Evolutionary conservation across 306 rosid species (phyloP).

Genomic region (Rosa lucieae): DNA sequence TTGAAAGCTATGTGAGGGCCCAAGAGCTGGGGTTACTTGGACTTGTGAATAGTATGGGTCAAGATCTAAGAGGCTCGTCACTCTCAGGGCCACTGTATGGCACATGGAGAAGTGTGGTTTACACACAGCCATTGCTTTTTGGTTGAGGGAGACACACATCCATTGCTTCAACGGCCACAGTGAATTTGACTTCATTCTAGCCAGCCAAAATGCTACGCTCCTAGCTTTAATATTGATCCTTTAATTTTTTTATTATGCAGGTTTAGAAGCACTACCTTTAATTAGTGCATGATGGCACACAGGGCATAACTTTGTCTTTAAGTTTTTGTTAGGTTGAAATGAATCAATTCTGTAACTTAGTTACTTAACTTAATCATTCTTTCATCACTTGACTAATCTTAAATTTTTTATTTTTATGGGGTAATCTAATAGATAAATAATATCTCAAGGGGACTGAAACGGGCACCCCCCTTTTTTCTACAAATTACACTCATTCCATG

Average conservation of each 20-base stretch:
- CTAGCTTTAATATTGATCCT: conserved; percentile 13
- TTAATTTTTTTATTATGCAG: background rate
- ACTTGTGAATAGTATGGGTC: background rate
- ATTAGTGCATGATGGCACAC: conserved; percentile 13
- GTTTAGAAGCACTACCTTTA: conserved; percentile 4
- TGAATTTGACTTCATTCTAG: conserved; percentile 26
- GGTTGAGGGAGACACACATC: background rate
- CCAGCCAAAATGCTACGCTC: conserved; percentile 20
- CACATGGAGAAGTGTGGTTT: conserved; percentile 35
- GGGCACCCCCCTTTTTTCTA: too few species aligned
- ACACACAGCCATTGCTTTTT: conserved; percentile 10
- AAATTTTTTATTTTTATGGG: too few species aligned
- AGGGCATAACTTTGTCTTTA: background rate
- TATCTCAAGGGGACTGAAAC: too few species aligned
- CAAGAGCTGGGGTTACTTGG: conserved; percentile 1
- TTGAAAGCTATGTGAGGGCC: background rate
- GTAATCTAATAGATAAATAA: too few species aligned
- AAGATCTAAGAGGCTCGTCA: conserved; percentile 12
- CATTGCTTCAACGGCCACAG: background rate
- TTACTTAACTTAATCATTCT: background rate
- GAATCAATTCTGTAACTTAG: background rate
- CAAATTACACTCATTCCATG: too few species aligned
- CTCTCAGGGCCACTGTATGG: conserved; percentile 9
- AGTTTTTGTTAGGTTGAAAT: background rate
- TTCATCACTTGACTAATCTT: too few species aligned